Conservation (phyloP, 2,329 filamentous ascomycete species). For the Penicillium glabrum region DNA sequence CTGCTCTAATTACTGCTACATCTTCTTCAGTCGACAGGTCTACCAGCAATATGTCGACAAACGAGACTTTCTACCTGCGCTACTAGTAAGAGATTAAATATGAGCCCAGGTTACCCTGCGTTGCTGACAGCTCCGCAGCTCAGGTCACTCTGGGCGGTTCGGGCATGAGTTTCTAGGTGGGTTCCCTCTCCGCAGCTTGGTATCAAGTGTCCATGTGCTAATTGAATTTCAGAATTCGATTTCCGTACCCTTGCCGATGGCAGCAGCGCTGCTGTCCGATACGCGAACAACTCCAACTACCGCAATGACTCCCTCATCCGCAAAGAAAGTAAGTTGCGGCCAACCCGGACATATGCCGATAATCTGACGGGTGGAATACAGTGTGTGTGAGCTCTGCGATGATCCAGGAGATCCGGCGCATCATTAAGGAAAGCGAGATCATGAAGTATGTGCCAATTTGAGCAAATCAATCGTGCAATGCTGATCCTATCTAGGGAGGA, state of each 20-base stretch:
- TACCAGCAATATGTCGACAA: conserved; percentile 58
- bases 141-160: conserved; percentile 94
- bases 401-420: conserved; percentile 92
- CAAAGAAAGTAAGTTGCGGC: conserved; percentile 81
- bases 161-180: conserved; percentile 96
- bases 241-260: conserved; percentile 91
- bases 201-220: conserved; percentile 22
- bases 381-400: conserved; percentile 94
- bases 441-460: conserved; percentile 67
- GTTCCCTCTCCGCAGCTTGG: conserved; percentile 19
- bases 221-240: conserved; percentile 74
- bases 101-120: conserved; percentile 37
- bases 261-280: conserved; percentile 87
- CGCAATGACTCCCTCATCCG: conserved; percentile 97
- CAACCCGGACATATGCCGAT: background rate
- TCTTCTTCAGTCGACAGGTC: conserved; percentile 1
- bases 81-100: conserved; percentile 74
- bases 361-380: conserved; percentile 38
- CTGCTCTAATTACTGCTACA: background rate
- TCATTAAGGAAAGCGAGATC: conserved; percentile 96
- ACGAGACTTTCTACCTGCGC: conserved; percentile 89
- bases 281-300: conserved; percentile 99
- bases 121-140: conserved; percentile 61
- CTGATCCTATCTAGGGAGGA: conserved; percentile 69
- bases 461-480: background rate